These are phyloP conservation scores for Dichotomocladium elegans DNA, from an alignment of 371 early-diverging fungal genomes.

Conservation along the genomic window DNA sequence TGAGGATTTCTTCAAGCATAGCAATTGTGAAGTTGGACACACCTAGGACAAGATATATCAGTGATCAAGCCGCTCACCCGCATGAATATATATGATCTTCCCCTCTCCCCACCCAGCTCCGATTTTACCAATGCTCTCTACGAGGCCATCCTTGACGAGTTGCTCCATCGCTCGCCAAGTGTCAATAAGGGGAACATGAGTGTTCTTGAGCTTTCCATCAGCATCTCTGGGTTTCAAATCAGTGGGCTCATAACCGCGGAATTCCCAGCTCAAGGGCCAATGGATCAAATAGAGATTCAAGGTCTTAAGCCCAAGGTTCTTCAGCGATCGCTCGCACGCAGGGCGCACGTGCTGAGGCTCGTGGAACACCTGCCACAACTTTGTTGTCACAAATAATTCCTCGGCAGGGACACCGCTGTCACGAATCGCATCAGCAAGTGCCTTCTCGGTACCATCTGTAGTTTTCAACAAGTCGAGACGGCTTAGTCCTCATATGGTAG, in stretches of 20 bases:
- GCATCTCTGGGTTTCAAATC: slow-evolving; percentile 18
- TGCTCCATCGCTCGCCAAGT: slow-evolving; percentile 83
- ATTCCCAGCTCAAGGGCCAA: slow-evolving; percentile 36
- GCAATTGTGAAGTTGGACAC: slow-evolving; percentile 64
- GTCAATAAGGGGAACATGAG: slow-evolving; percentile 49
- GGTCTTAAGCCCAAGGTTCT: slow-evolving; percentile 74
- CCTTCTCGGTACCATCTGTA: slow-evolving; percentile 59
- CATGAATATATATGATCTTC: neutral
- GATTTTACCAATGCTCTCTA: slow-evolving; percentile 49
- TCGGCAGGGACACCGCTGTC: slow-evolving; percentile 59
- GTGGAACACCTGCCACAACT: slow-evolving; percentile 82
- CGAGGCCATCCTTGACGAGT: slow-evolving; percentile 52
- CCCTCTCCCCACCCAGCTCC: neutral
- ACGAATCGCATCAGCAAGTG: slow-evolving; percentile 67
- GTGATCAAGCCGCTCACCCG: no score
- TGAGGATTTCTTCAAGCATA: slow-evolving; percentile 66
- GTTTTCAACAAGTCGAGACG: no score
- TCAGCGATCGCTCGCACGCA: slow-evolving; percentile 56
- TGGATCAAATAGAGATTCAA: slow-evolving; percentile 88
- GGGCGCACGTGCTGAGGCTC: slow-evolving; percentile 48
- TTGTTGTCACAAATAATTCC: slow-evolving; percentile 48
- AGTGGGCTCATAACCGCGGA: slow-evolving; percentile 25
- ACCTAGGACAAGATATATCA: no score
- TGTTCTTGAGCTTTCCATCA: slow-evolving; percentile 21
- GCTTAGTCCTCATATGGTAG: no score